Evolutionary conservation across 2,329 filamentous ascomycete genomes (phyloP).

Genomic region (Pyrenophora seminiperda): DNA sequence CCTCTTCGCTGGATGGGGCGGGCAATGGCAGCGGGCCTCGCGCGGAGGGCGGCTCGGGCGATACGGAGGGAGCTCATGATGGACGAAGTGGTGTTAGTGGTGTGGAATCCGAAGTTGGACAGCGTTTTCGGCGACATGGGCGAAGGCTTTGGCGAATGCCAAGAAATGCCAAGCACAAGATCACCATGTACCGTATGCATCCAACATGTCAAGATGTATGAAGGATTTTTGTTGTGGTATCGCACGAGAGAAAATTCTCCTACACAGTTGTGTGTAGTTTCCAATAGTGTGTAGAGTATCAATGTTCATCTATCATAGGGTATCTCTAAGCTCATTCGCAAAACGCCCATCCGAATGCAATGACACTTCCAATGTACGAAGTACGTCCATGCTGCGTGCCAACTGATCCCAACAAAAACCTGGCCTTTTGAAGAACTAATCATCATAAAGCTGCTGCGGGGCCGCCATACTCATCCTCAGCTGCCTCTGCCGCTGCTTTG

Average conservation of each 20-base stretch:
- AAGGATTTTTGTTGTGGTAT: no score
- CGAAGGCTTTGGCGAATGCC: not conserved
- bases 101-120: slow-evolving; percentile 1
- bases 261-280: not conserved
- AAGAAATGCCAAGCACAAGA: not conserved
- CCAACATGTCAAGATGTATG: no score
- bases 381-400: not conserved
- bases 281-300: not conserved
- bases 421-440: slow-evolving; percentile 15
- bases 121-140: no score
- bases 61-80: slow-evolving; percentile 93
- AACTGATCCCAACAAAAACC: not conserved
- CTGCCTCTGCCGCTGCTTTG: slow-evolving; percentile 75
- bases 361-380: not conserved
- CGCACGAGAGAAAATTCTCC: no score
- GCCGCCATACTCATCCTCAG: slow-evolving; percentile 74
- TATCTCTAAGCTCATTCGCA: slow-evolving; percentile 42
- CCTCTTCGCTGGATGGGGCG: slow-evolving; percentile 81
- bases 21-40: slow-evolving; percentile 74
- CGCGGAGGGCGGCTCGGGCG: slow-evolving; percentile 86
- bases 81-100: slow-evolving; percentile 40
- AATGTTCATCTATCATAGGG: slow-evolving; percentile 16
- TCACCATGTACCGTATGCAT: no score
- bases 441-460: slow-evolving; percentile 46
- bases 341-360: slow-evolving; percentile 25